Evolutionary conservation across 148 eudicot genomes (phyloP).

Genomic region (Suaeda aralocaspica): DNA sequence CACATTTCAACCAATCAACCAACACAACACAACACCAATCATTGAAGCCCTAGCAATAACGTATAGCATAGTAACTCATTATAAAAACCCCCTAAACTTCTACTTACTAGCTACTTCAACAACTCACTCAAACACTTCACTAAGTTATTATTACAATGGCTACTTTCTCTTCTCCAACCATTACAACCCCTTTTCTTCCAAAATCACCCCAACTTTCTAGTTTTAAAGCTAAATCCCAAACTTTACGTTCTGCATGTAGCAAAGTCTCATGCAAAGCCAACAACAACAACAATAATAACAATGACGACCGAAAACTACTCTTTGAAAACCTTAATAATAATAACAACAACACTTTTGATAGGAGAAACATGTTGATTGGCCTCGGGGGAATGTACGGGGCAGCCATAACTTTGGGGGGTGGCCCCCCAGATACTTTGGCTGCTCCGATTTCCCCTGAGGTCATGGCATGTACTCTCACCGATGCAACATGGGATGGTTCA

Average conservation of each 20-base stretch:
- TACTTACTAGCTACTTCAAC: too few relatives aligned
- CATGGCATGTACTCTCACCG: not conserved
- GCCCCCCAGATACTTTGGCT: not conserved
- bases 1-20: too few relatives aligned
- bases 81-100: too few relatives aligned
- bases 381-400: slow-evolving; percentile 18
- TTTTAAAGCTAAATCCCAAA: not conserved
- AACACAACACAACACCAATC: too few relatives aligned
- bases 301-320: too few relatives aligned
- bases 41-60: too few relatives aligned
- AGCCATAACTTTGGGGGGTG: not conserved
- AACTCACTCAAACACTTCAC: not conserved
- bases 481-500: not conserved
- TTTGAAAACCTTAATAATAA: too few relatives aligned
- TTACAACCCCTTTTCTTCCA: not conserved
- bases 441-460: slow-evolving; percentile 1
- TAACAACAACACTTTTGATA: not conserved
- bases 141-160: not conserved
- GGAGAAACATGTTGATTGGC: slow-evolving; percentile 15
- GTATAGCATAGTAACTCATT: too few relatives aligned
- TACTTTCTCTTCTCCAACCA: not conserved
- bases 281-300: not conserved
- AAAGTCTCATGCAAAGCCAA: not conserved
- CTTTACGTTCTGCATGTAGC: not conserved
- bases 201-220: not conserved